phyloP scores from a whole-genome alignment of 805 yeast genomes.

The Yamadazyma endophytica region DNA sequence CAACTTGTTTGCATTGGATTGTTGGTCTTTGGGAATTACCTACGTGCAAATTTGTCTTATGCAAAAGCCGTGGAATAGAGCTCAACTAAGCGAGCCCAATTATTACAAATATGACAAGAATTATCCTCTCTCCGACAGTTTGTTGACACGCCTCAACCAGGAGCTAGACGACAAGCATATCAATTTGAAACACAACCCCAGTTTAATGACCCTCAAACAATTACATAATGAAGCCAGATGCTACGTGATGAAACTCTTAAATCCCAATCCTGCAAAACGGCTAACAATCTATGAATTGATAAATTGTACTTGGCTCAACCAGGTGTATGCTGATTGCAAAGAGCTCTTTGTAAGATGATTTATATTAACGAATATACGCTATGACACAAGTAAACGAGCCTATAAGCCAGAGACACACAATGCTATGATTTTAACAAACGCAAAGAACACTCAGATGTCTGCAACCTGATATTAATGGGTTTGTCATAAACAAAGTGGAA shows the following conservation, averaged over 20 bases:
- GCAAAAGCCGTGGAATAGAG: slow-evolving; percentile 46
- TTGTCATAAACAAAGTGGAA: too few species aligned
- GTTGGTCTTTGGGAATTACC: slow-evolving; percentile 50
- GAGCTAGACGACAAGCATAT: slow-evolving; percentile 20
- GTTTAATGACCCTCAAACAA: slow-evolving; percentile 27
- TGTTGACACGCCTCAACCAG: slow-evolving; percentile 19
- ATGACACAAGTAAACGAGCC: too few species aligned
- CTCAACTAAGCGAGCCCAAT: slow-evolving; percentile 23
- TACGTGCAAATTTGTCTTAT: slow-evolving; percentile 43
- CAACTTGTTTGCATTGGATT: slow-evolving; percentile 25
- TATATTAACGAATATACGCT: too few species aligned
- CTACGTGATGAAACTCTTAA: slow-evolving; percentile 27
- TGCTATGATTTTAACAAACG: too few species aligned
- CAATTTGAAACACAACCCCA: slow-evolving; percentile 22
- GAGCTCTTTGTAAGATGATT: too few species aligned
- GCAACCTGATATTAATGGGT: not conserved
- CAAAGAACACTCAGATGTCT: slow-evolving; percentile 1
- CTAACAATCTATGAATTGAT: slow-evolving; percentile 21
- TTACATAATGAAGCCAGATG: slow-evolving; percentile 35
- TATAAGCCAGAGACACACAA: too few species aligned
- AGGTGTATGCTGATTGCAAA: slow-evolving; percentile 35
- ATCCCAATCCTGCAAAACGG: slow-evolving; percentile 26
- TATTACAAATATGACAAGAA: slow-evolving; percentile 18
- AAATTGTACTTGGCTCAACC: slow-evolving; percentile 32
- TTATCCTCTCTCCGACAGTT: slow-evolving; percentile 23